These are phyloP conservation scores for Xanthoconium separans DNA, from an alignment of 1,284 basidiomycete genomes.

Conservation along the genomic window DNA sequence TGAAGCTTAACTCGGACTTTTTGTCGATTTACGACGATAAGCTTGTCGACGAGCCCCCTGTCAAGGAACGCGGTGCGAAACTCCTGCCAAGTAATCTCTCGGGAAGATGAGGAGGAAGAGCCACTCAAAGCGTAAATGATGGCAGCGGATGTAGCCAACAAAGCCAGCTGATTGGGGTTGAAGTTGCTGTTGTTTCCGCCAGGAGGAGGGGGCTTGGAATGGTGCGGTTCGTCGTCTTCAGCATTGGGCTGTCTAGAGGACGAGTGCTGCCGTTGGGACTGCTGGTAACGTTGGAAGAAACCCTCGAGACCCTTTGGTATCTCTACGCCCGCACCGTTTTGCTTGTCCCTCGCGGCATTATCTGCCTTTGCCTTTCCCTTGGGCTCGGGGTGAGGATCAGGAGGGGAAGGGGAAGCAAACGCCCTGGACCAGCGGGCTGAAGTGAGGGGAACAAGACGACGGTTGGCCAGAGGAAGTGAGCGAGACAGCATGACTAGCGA, in stretches of 20 bases:
- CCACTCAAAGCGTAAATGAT: constrained; percentile 71
- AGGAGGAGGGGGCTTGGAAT: constrained; percentile 46
- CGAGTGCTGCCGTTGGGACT: constrained; percentile 42
- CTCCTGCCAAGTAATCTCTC: constrained; percentile 99
- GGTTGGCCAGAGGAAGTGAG: constrained; percentile 32
- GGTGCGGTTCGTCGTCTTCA: constrained; percentile 39
- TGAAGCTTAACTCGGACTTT: constrained; percentile 88
- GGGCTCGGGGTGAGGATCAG: constrained; percentile 22
- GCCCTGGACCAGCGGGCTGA: constrained; percentile 32
- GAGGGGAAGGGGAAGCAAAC: constrained; percentile 44
- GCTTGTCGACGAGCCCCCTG: constrained; percentile 94
- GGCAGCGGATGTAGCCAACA: constrained; percentile 58
- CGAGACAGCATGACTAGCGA: constrained; percentile 27
- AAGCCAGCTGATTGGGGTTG: constrained; percentile 57
- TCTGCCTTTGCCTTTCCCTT: constrained; percentile 41
- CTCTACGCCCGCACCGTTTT: constrained; percentile 19
- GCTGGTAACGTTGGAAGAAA: constrained; percentile 75
- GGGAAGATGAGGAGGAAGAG: constrained; percentile 57
- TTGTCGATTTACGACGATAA: constrained; percentile 90
- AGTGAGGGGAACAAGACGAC: constrained; percentile 9
- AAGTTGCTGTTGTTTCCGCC: constrained; percentile 46
- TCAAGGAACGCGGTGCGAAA: constrained; percentile 95
- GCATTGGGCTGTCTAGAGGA: constrained; percentile 32
- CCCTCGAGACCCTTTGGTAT: constrained; percentile 65
- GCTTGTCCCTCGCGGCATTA: constrained; percentile 22